phyloP scores from a whole-genome alignment of 345 rosid genomes.

The Pseudoturritis turrita region DNA sequence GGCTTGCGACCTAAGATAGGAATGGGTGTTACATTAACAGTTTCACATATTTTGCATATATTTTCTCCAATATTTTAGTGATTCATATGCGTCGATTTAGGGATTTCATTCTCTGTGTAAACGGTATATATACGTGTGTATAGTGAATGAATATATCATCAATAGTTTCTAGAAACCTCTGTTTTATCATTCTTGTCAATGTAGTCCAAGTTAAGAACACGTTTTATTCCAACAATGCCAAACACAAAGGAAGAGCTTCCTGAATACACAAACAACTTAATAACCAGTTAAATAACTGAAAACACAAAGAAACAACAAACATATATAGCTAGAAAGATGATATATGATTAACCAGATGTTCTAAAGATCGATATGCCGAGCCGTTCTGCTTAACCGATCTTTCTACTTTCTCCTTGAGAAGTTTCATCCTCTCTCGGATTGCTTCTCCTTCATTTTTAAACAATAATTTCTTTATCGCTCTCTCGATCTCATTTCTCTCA shows the following conservation, averaged over 20 bases:
- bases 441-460: slow-evolving; percentile 2
- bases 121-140: no score
- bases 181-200: no score
- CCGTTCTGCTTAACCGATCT: slow-evolving; percentile 3
- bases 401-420: background rate
- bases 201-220: no score
- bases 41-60: no score
- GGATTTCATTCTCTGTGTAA: no score
- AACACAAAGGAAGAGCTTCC: background rate
- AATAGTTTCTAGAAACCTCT: no score
- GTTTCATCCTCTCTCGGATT: slow-evolving; percentile 1
- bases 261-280: background rate
- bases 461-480: background rate
- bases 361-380: background rate
- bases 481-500: slow-evolving; percentile 21
- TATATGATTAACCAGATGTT: slow-evolving; percentile 1
- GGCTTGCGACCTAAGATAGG: no score
- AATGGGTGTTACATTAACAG: no score
- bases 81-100: no score
- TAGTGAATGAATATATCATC: no score
- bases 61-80: no score
- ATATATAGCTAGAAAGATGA: slow-evolving; percentile 1
- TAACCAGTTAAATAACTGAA: background rate
- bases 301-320: background rate
- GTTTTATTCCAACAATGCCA: background rate